phyloP scores from a whole-genome alignment of 202 grass and related monocot genomes.

The Dendrocalamus latiflorus region DNA sequence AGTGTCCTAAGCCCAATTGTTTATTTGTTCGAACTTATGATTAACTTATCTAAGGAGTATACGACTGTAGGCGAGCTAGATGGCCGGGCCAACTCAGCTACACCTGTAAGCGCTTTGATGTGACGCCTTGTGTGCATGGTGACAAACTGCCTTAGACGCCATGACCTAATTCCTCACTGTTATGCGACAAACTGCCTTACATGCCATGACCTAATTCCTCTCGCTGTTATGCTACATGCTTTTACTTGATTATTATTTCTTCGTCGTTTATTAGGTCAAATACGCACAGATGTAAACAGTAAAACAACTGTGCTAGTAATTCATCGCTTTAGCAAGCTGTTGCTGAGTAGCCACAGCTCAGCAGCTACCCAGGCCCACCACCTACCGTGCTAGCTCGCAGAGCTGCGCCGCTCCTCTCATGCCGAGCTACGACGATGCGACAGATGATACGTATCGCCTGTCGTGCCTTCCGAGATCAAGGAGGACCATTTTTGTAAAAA shows the following conservation, averaged over 20 bases:
- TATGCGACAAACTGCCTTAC: background rate
- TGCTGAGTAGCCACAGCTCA: too few species aligned
- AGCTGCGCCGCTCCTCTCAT: too few species aligned
- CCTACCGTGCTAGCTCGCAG: too few species aligned
- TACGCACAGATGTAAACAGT: background rate
- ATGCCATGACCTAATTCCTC: conserved; percentile 20
- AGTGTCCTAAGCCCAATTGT: background rate
- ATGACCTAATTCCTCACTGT: conserved; percentile 21
- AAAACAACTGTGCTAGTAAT: too few species aligned
- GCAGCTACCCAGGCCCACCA: too few species aligned
- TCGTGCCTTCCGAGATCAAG: too few species aligned
- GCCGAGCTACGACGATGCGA: too few species aligned
- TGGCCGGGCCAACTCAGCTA: conserved; percentile 7
- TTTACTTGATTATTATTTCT: background rate
- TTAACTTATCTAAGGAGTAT: too few species aligned
- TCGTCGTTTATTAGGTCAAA: background rate
- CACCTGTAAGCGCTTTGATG: conserved; percentile 31
- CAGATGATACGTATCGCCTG: too few species aligned
- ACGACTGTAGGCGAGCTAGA: background rate
- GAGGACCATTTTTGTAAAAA: too few species aligned
- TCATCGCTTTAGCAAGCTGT: too few species aligned
- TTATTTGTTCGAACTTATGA: conserved; percentile 33
- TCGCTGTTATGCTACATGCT: background rate
- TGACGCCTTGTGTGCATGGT: background rate
- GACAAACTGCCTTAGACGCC: too few species aligned